Percentiles rank a stretch among this genome's conserved stretches.
Evolutionary conservation across 208 protist genomes (phyloP).

Genomic region (Crithidia fasciculata): DNA sequence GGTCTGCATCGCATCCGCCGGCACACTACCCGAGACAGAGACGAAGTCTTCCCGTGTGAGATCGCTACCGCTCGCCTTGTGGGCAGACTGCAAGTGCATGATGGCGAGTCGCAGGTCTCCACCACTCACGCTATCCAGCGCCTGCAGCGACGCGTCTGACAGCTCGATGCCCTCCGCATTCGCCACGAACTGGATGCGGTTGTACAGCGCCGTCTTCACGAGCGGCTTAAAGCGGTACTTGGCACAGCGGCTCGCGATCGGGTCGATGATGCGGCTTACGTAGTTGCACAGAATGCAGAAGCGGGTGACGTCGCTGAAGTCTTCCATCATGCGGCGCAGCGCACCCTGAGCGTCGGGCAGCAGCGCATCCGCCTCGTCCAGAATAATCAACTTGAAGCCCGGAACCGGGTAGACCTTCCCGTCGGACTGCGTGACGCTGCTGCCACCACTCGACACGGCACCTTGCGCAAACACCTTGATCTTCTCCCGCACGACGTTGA

Average conservation of each 20-base stretch:
- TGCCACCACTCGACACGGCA: constrained; percentile 67
- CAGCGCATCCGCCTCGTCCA: constrained; percentile 99
- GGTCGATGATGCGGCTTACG: constrained; percentile 98
- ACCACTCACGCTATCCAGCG: constrained; percentile 86
- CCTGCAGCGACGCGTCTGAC: constrained; percentile 61
- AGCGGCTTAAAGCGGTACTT: constrained; percentile 99
- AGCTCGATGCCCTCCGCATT: constrained; percentile 85
- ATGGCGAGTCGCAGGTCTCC: constrained; percentile 98
- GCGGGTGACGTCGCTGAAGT: constrained; percentile 97
- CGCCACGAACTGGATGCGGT: constrained; percentile 91
- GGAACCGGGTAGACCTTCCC: constrained; percentile 89
- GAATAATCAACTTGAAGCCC: constrained; percentile 99
- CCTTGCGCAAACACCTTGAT: constrained; percentile 98
- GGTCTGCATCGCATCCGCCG: constrained; percentile 47
- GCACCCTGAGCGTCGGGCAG: constrained; percentile 98
- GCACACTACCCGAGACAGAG: constrained; percentile 85
- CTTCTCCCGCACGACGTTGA: constrained; percentile 98
- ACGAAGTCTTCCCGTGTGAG: constrained; percentile 85
- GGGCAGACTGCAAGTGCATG: constrained; percentile 95
- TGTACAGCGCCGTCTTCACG: constrained; percentile 73
- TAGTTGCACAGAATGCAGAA: constrained; percentile 99
- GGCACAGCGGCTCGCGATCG: constrained; percentile 98
- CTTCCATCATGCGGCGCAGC: constrained; percentile 98
- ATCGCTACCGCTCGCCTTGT: constrained; percentile 79
- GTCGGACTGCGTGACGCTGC: constrained; percentile 74